These are phyloP conservation scores for Aschersonia sp. DNA, from an alignment of 2,329 filamentous ascomycete genomes.

Conservation along the genomic window DNA sequence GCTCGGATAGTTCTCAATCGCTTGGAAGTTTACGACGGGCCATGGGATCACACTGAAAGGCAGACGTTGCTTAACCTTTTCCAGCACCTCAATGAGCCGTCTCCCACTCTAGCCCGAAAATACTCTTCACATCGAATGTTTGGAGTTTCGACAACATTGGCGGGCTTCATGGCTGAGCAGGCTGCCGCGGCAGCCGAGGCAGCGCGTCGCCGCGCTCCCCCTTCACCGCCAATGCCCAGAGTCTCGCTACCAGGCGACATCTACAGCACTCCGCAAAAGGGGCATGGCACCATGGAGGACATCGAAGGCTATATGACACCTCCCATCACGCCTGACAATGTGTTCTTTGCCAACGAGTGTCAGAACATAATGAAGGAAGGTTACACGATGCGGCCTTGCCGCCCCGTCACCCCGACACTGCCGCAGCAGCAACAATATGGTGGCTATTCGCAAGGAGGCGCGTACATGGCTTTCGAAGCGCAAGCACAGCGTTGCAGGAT, in stretches of 20 bases:
- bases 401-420: slow-evolving; percentile 49
- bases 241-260: slow-evolving; percentile 41
- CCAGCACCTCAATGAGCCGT: slow-evolving; percentile 44
- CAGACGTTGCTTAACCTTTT: slow-evolving; percentile 47
- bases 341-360: slow-evolving; percentile 29
- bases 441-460: slow-evolving; percentile 19
- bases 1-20: slow-evolving; percentile 75
- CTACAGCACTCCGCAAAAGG: slow-evolving; percentile 71
- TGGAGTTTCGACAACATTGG: slow-evolving; percentile 37
- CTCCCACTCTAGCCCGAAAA: slow-evolving; percentile 42
- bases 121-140: slow-evolving; percentile 40
- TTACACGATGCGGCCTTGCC: slow-evolving; percentile 35
- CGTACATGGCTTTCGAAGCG: slow-evolving; percentile 23
- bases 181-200: slow-evolving; percentile 36
- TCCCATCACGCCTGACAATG: slow-evolving; percentile 68
- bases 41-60: slow-evolving; percentile 64
- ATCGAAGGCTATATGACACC: slow-evolving; percentile 71
- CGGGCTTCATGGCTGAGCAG: slow-evolving; percentile 45
- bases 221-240: slow-evolving; percentile 36
- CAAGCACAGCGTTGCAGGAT: slow-evolving; percentile 10
- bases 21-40: slow-evolving; percentile 58
- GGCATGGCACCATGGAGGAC: slow-evolving; percentile 45
- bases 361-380: slow-evolving; percentile 28
- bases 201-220: slow-evolving; percentile 42
- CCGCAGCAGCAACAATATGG: slow-evolving; percentile 25